A percentile compares a stretch with the other conserved stretches of the same genome.
phyloP scores from a whole-genome alignment of 495 filamentous ascomycete species.

The Monascus purpureus region DNA sequence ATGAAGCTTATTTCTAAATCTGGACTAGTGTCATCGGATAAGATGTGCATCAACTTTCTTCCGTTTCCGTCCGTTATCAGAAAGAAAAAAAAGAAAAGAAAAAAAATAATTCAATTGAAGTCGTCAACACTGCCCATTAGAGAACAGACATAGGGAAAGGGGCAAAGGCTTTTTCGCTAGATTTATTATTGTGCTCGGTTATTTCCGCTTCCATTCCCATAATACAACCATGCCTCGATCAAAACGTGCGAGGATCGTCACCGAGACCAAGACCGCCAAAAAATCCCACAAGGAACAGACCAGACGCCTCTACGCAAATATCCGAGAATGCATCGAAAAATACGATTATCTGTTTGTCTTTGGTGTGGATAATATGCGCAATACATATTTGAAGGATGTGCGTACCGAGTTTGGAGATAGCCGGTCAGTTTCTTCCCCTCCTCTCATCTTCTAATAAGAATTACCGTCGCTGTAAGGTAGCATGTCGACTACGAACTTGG shows the following conservation, averaged over 20 bases:
- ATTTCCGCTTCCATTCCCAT: no score
- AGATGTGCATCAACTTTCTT: slow-evolving; percentile 24
- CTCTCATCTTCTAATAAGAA: no score
- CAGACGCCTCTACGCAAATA: slow-evolving; percentile 71
- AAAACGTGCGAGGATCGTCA: slow-evolving; percentile 77
- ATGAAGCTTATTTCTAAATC: slow-evolving; percentile 22
- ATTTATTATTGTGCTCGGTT: no score
- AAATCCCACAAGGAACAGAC: slow-evolving; percentile 83
- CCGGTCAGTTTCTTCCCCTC: slow-evolving; percentile 40
- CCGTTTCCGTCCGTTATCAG: slow-evolving; percentile 24
- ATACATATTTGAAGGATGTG: slow-evolving; percentile 89
- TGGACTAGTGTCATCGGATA: slow-evolving; percentile 22
- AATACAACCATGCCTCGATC: slow-evolving; percentile 85
- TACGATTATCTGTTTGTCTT: slow-evolving; percentile 92
- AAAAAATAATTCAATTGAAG: neutral
- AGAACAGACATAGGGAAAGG: no score
- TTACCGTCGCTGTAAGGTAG: no score
- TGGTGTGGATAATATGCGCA: slow-evolving; percentile 93
- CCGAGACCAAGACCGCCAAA: slow-evolving; percentile 81
- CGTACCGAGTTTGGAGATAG: slow-evolving; percentile 70
- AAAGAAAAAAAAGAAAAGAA: slow-evolving; percentile 17
- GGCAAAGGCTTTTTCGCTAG: no score
- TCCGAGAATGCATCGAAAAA: slow-evolving; percentile 70
- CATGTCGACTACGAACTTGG: no score
- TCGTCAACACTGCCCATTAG: no score